Conservation (phyloP, 768 basidiomycete genomes). For the Mrakia gelida region DNA sequence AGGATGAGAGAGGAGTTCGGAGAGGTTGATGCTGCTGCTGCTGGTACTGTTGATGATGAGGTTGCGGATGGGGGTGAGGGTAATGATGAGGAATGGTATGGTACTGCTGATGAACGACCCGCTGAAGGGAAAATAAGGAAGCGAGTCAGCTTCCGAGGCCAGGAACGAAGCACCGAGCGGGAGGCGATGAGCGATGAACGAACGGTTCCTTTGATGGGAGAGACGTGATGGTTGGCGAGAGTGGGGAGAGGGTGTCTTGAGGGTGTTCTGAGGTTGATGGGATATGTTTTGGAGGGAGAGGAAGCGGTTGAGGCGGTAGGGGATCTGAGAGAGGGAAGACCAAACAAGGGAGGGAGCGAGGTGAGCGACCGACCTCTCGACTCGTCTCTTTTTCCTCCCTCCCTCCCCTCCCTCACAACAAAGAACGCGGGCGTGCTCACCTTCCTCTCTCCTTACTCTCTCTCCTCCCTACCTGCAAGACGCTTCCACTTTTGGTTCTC, state of each 20-base stretch:
- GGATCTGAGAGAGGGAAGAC: slow-evolving; percentile 1
- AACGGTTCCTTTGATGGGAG: neutral
- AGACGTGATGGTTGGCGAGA: neutral
- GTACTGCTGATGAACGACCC: neutral
- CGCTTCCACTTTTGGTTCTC: too few relatives aligned
- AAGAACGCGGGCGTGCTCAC: neutral
- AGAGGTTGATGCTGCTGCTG: neutral
- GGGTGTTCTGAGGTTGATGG: neutral
- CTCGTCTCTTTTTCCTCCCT: neutral
- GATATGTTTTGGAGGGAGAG: neutral
- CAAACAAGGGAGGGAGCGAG: neutral
- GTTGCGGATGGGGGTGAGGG: too few relatives aligned
- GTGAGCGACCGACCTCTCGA: neutral
- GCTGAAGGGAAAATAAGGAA: neutral
- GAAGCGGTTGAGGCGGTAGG: neutral
- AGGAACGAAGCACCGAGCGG: neutral
- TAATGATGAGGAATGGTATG: neutral
- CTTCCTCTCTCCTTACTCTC: neutral
- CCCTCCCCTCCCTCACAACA: neutral
- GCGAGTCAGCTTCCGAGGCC: neutral
- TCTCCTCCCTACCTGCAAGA: too few relatives aligned
- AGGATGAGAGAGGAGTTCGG: neutral
- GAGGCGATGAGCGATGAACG: neutral
- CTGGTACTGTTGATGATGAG: neutral
- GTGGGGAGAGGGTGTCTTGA: neutral